Evolutionary conservation across 345 rosid genomes (phyloP).

Genomic region (Toxicodendron radicans): DNA sequence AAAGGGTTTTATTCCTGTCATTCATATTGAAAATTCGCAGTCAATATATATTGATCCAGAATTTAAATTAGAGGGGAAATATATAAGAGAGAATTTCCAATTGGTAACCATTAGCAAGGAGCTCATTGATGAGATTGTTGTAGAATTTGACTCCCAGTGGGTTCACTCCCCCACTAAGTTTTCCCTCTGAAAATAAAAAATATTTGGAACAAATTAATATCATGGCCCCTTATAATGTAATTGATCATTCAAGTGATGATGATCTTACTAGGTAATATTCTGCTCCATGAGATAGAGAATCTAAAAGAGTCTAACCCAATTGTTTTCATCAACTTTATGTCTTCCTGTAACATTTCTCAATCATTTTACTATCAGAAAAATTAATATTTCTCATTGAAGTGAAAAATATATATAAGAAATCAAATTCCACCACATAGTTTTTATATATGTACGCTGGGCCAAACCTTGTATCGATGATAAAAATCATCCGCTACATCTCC

Average conservation of each 20-base stretch:
- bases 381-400: background rate
- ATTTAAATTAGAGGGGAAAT: too few relatives aligned
- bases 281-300: slow-evolving; percentile 34
- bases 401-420: background rate
- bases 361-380: too few relatives aligned
- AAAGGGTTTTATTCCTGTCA: background rate
- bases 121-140: slow-evolving; percentile 27
- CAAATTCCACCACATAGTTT: background rate
- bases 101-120: slow-evolving; percentile 24
- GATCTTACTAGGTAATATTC: slow-evolving; percentile 30
- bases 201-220: too few relatives aligned
- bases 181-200: slow-evolving; percentile 27
- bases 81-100: background rate
- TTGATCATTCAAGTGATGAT: background rate
- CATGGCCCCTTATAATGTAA: background rate
- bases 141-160: slow-evolving; percentile 34
- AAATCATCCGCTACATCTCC: slow-evolving; percentile 29
- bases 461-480: slow-evolving; percentile 26
- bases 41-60: too few relatives aligned
- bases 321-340: slow-evolving; percentile 29
- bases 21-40: background rate
- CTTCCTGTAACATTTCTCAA: slow-evolving; percentile 19
- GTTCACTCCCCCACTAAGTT: slow-evolving; percentile 42
- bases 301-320: slow-evolving; percentile 33
- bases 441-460: background rate